Conservation (phyloP, 208 protist species). For the Naegleria gruberi region DNA sequence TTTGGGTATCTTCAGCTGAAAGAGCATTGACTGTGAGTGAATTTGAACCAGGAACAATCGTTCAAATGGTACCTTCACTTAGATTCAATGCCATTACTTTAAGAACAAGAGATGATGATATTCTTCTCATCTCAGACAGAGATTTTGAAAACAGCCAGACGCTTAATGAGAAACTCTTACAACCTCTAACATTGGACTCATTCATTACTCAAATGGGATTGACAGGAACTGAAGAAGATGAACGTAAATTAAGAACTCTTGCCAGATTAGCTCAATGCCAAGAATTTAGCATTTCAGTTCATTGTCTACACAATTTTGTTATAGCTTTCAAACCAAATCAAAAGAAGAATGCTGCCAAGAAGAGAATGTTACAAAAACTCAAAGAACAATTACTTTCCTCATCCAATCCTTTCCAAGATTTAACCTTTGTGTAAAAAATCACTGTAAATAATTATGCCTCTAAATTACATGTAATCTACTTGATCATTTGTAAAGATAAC, state of each 20-base stretch:
- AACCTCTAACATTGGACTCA: background rate
- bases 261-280: background rate
- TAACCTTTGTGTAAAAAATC: too few relatives aligned
- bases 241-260: background rate
- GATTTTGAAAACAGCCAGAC: too few relatives aligned
- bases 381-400: too few relatives aligned
- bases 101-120: background rate
- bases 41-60: background rate
- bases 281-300: background rate
- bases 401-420: too few relatives aligned
- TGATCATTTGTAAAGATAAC: too few relatives aligned
- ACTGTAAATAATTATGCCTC: too few relatives aligned
- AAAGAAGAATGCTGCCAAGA: background rate
- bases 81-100: background rate
- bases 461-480: too few relatives aligned
- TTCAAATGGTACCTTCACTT: background rate
- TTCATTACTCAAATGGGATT: background rate
- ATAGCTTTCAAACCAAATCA: background rate
- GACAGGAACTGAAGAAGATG: background rate
- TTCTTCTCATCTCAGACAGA: background rate
- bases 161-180: too few relatives aligned
- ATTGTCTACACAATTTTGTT: background rate
- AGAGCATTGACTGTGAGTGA: background rate
- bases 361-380: background rate
- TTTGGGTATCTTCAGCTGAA: background rate